A percentile compares a stretch with the other conserved stretches of the same genome.
Conservation (phyloP, 2,329 filamentous ascomycete genomes). For the Aspergillus proliferans region DNA sequence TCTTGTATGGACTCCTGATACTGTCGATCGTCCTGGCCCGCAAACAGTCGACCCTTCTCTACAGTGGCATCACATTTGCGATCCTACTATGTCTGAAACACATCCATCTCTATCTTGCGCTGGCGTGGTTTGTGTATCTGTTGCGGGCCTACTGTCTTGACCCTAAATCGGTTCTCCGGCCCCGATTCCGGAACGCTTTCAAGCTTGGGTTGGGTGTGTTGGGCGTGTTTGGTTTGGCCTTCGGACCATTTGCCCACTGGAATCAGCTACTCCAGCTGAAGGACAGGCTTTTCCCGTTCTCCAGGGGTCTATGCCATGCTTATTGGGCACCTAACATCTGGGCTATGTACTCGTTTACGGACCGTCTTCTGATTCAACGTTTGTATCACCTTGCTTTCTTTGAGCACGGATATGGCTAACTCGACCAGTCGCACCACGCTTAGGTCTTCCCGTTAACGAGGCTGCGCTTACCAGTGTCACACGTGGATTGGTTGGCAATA, state of each 20-base stretch:
- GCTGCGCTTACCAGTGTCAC: conserved; percentile 83
- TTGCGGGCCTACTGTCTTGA: conserved; percentile 85
- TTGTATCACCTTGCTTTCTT: conserved; percentile 28
- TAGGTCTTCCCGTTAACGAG: conserved; percentile 66
- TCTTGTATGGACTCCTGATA: conserved; percentile 85
- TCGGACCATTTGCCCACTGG: conserved; percentile 80
- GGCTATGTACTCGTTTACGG: conserved; percentile 91
- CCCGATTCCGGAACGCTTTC: conserved; percentile 70
- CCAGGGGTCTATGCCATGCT: conserved; percentile 86
- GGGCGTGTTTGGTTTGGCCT: conserved; percentile 68
- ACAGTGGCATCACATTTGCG: conserved; percentile 78
- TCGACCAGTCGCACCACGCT: conserved; percentile 66
- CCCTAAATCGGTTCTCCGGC: conserved; percentile 65
- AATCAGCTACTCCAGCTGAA: conserved; percentile 78
- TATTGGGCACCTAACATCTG: conserved; percentile 98
- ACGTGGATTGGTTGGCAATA: conserved; percentile 85
- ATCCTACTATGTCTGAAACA: conserved; percentile 89
- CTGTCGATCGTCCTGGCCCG: conserved; percentile 79
- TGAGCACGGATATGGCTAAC: conserved; percentile 27
- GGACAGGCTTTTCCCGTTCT: conserved; percentile 85
- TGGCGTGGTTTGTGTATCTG: conserved; percentile 91
- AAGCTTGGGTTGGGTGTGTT: conserved; percentile 73
- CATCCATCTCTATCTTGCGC: conserved; percentile 93
- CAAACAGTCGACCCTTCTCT: conserved; percentile 65
- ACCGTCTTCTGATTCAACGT: conserved; percentile 77